These are phyloP conservation scores for Rhodocollybia butyracea DNA, from an alignment of 768 basidiomycete species.

Conservation along the genomic window DNA sequence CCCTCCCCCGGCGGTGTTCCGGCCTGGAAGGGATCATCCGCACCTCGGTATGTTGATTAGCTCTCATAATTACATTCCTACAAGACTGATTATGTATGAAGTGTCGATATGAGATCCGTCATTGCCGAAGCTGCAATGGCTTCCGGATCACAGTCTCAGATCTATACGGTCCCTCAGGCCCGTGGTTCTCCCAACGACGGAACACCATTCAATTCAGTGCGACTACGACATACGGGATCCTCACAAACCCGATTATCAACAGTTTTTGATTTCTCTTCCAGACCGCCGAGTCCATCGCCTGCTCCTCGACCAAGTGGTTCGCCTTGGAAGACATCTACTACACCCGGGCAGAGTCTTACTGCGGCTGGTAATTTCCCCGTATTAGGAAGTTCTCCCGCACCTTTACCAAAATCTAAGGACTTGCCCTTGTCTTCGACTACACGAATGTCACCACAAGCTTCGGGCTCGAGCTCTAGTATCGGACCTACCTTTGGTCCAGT, in stretches of 20 bases:
- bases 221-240: background rate
- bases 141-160: slow-evolving; percentile 6
- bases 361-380: background rate
- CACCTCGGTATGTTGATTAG: slow-evolving; percentile 46
- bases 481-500: slow-evolving; percentile 51
- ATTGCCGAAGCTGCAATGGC: slow-evolving; percentile 71
- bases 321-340: slow-evolving; percentile 15
- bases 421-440: background rate
- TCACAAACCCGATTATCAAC: background rate
- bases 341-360: slow-evolving; percentile 12
- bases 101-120: slow-evolving; percentile 80
- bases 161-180: background rate
- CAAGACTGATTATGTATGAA: slow-evolving; percentile 25
- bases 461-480: background rate
- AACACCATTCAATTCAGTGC: background rate
- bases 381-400: background rate
- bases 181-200: slow-evolving; percentile 7
- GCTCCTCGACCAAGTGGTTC: slow-evolving; percentile 14
- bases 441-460: background rate
- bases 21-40: slow-evolving; percentile 48
- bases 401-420: background rate
- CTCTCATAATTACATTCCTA: slow-evolving; percentile 8
- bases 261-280: background rate
- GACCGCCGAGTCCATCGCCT: slow-evolving; percentile 16
- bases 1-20: slow-evolving; percentile 18